A percentile compares a stretch with the other conserved stretches of the same genome.
phyloP scores from a whole-genome alignment of 2,329 filamentous ascomycete genomes.

The Dactylellina drechsleri region DNA sequence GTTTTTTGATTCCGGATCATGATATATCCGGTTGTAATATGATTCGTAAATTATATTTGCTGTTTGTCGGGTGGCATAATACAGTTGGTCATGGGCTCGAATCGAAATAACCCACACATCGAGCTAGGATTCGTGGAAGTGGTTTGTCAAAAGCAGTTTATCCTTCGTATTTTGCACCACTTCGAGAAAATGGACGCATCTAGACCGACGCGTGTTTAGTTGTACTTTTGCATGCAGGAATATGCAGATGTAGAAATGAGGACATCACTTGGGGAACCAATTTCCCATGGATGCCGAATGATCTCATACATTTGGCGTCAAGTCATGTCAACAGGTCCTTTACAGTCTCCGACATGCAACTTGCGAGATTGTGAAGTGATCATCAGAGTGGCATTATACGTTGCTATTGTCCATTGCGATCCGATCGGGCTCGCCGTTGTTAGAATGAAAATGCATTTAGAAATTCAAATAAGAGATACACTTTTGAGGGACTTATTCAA shows the following conservation, averaged over 20 bases:
- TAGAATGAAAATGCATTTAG: slow-evolving; percentile 5
- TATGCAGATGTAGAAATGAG: slow-evolving; percentile 16
- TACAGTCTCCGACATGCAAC: neutral
- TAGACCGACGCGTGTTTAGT: slow-evolving; percentile 25
- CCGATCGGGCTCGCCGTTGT: too few relatives aligned
- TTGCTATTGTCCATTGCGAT: too few relatives aligned
- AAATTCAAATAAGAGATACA: slow-evolving; percentile 27
- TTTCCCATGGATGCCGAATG: slow-evolving; percentile 35
- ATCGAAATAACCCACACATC: slow-evolving; percentile 7
- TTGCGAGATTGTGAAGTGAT: neutral
- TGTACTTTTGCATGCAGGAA: slow-evolving; percentile 31
- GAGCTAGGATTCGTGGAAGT: slow-evolving; percentile 16
- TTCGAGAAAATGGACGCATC: slow-evolving; percentile 28
- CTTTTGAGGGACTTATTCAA: neutral
- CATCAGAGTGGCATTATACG: neutral
- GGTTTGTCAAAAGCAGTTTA: slow-evolving; percentile 8
- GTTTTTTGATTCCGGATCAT: slow-evolving; percentile 35
- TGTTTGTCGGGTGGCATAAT: slow-evolving; percentile 29
- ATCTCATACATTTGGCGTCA: slow-evolving; percentile 38
- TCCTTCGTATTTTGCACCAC: slow-evolving; percentile 38
- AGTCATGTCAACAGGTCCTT: slow-evolving; percentile 23
- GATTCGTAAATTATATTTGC: slow-evolving; percentile 32
- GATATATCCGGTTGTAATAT: slow-evolving; percentile 44
- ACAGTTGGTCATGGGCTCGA: neutral
- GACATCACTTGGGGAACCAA: neutral